Conservation (phyloP, 2,329 filamentous ascomycete genomes). For the Claviceps digitariae region DNA sequence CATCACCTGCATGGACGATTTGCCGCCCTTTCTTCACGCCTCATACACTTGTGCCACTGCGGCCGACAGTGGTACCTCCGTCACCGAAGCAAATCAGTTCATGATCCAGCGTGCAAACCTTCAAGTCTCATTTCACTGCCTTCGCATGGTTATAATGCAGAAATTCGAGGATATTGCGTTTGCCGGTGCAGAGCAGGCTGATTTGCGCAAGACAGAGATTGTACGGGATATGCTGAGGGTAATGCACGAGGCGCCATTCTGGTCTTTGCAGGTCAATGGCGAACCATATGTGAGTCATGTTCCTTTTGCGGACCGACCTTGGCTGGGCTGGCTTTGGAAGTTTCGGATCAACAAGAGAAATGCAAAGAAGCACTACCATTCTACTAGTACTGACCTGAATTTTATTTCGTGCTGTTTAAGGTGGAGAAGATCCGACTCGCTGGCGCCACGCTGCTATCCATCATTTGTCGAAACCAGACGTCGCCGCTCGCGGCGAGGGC, state of each 20-base stretch:
- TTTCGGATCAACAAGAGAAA: too few species aligned
- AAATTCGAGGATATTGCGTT: conserved; percentile 21
- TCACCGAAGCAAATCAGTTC: conserved; percentile 17
- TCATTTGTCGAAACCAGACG: conserved; percentile 23
- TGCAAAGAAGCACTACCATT: not conserved
- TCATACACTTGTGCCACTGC: conserved; percentile 12
- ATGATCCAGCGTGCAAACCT: conserved; percentile 27
- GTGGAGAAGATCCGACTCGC: conserved; percentile 27
- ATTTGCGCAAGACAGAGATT: conserved; percentile 27
- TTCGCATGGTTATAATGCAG: conserved; percentile 26
- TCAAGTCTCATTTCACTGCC: conserved; percentile 26
- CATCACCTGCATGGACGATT: conserved; percentile 25
- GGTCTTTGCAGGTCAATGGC: conserved; percentile 25
- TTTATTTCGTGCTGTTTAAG: too few species aligned
- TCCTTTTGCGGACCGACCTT: too few species aligned
- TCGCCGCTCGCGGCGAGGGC: conserved; percentile 25
- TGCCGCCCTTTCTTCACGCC: conserved; percentile 23
- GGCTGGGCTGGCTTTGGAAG: too few species aligned
- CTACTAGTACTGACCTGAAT: too few species aligned
- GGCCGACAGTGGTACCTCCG: conserved; percentile 6
- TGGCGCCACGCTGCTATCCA: conserved; percentile 23
- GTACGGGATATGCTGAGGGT: conserved; percentile 27
- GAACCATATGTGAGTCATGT: conserved; percentile 22
- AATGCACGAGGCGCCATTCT: conserved; percentile 27
- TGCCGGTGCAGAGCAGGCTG: conserved; percentile 17